Conservation (phyloP, 805 yeast genomes). For the Starmerella potacharoeniae region DNA sequence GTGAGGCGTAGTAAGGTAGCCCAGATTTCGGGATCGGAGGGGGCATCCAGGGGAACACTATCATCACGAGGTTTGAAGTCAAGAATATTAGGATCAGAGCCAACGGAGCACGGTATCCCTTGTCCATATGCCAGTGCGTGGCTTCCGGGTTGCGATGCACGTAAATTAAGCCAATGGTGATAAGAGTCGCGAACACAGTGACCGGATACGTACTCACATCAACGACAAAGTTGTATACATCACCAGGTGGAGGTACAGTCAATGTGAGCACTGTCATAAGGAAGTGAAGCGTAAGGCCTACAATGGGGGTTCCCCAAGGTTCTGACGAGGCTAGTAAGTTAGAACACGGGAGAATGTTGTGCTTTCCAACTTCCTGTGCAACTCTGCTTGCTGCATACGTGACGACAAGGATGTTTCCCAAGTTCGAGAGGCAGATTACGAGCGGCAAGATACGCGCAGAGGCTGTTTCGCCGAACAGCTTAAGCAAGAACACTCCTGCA, state of each 20-base stretch:
- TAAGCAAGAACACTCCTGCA: constrained; percentile 50
- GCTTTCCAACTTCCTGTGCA: constrained; percentile 45
- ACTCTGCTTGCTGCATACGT: constrained; percentile 50
- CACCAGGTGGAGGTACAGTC: constrained; percentile 50
- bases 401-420: constrained; percentile 57
- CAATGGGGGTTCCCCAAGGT: constrained; percentile 31
- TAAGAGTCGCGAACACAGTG: constrained; percentile 44
- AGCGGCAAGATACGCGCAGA: constrained; percentile 43
- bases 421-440: constrained; percentile 47
- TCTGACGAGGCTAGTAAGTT: constrained; percentile 34
- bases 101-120: constrained; percentile 13
- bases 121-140: constrained; percentile 31
- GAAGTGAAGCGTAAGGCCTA: constrained; percentile 46
- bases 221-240: constrained; percentile 51
- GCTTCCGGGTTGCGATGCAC: constrained; percentile 34
- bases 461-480: constrained; percentile 45
- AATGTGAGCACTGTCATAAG: constrained; percentile 42
- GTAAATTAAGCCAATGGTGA: constrained; percentile 44
- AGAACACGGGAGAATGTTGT: constrained; percentile 41
- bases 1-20: constrained; percentile 50
- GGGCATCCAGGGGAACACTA: constrained; percentile 46
- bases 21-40: constrained; percentile 33
- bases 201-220: constrained; percentile 56
- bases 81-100: constrained; percentile 32
- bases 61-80: constrained; percentile 38